phyloP scores from a whole-genome alignment of 352 stramenopile species.

The Phytophthora quininea region DNA sequence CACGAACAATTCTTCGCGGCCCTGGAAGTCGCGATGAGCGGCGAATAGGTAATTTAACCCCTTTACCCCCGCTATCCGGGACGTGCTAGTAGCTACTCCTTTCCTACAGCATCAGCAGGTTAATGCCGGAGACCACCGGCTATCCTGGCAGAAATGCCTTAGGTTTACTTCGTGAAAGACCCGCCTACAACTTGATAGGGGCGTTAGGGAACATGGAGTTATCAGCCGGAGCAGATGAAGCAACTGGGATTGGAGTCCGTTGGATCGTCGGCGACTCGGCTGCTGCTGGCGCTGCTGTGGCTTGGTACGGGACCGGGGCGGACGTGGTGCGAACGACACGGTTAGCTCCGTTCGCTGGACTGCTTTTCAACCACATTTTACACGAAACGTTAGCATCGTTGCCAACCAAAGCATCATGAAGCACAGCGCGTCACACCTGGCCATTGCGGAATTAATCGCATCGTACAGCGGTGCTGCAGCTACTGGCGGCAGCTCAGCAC shows the following conservation, averaged over 20 bases:
- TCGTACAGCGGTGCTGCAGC: constrained; percentile 88
- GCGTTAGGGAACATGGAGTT: constrained; percentile 43
- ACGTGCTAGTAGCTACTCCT: too few relatives aligned
- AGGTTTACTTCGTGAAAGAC: constrained; percentile 4
- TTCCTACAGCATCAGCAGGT: too few relatives aligned
- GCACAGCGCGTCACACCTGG: constrained; percentile 47
- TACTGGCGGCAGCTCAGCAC: constrained; percentile 78
- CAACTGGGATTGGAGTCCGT: constrained; percentile 13
- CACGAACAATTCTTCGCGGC: constrained; percentile 73
- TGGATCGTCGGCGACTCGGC: neutral
- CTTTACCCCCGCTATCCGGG: too few relatives aligned
- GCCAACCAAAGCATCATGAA: neutral
- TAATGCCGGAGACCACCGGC: too few relatives aligned
- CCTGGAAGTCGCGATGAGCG: constrained; percentile 52
- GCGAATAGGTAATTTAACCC: constrained; percentile 38
- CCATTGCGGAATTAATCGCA: constrained; percentile 67
- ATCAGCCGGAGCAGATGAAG: constrained; percentile 23
- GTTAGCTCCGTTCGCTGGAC: constrained; percentile 71
- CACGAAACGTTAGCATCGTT: constrained; percentile 6
- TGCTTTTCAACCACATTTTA: constrained; percentile 21
- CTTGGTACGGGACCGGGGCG: constrained; percentile 7
- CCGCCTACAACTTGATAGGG: constrained; percentile 49
- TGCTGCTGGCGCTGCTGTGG: constrained; percentile 2
- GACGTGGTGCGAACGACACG: constrained; percentile 34
- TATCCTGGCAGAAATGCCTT: neutral